Evolutionary conservation across 2,329 filamentous ascomycete species (phyloP), one percentile per base, ranked within the genome.

Genomic region (Alternaria sp.): DNA sequence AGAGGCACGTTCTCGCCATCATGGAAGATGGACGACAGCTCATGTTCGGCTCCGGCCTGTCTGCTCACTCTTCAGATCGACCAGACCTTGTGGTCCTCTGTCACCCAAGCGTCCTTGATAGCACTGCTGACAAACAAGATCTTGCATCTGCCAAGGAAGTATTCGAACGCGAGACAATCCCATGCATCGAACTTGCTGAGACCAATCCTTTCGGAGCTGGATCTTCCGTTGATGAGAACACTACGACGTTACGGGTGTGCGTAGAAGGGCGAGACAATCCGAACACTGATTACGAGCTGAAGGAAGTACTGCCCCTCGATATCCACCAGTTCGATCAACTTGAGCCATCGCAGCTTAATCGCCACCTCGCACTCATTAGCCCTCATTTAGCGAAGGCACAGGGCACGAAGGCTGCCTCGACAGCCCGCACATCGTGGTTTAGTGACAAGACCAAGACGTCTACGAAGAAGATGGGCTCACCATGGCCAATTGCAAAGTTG

Each of bases 271-370:
- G 74, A 17, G 54, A 69, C 40, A 50, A 64, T n/a, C 44, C 64
- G 12, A 59, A 67, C 21, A 50, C 60, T 56, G 68, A 74, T n/a
- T 79, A 69, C 51, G 61, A 71, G 25, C 43, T 74, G 15, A 67
- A 75, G 50, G 76, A 78, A 56, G 68, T 70, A 26, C 69, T 80
- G 40, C 78, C 77, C 12, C 67, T 80, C 43, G 75, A 79, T 45
- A 62, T 76, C 30, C 76, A 71, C 59, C 72, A 66, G 17, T 78
- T 81, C 58, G 67, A 72, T 19, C 68, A 72, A 13, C 70, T 81
- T 25, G 75, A 79, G 19, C 72, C 78, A 19, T 70, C 64, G n/a
- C 74, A 80, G 54, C 61, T 81, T 45, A 81, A 80, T 43, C 76
- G 78, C n/a, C 79, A 81, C 60, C 60, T 81, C 36, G 76, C 77